These are phyloP conservation scores for Nyssa sinensis DNA, from an alignment of 148 eudicot species.

Conservation along the genomic window DNA sequence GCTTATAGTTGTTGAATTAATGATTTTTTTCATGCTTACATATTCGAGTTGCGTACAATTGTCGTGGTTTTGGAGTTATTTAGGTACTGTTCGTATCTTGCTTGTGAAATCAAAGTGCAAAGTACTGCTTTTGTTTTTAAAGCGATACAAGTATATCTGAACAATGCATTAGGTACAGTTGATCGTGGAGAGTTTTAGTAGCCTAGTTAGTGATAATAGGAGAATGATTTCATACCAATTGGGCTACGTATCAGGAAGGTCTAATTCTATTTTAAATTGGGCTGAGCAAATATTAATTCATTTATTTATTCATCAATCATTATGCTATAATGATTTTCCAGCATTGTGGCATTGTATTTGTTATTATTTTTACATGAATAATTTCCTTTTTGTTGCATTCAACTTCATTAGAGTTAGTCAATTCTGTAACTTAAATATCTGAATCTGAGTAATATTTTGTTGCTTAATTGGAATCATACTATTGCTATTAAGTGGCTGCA, in stretches of 20 bases:
- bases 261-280: constrained; percentile 3
- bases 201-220: too few relatives aligned
- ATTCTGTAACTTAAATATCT: background rate
- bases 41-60: background rate
- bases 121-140: too few relatives aligned
- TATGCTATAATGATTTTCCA: background rate
- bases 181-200: too few relatives aligned
- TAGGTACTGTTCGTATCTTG: background rate
- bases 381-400: background rate
- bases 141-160: background rate
- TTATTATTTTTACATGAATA: background rate
- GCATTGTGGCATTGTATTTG: background rate
- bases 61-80: background rate
- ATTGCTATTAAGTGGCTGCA: too few relatives aligned
- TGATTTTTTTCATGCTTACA: too few relatives aligned
- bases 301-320: background rate
- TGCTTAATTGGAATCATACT: too few relatives aligned
- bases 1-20: too few relatives aligned
- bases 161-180: too few relatives aligned
- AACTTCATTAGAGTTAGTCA: background rate
- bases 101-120: background rate
- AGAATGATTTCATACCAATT: too few relatives aligned
- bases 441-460: too few relatives aligned
- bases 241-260: background rate
- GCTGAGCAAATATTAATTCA: background rate